A percentile compares a stretch with the other conserved stretches of the same genome.
phyloP scores from a whole-genome alignment of 192 early-diverging fungal species.

The Cladochytrium replicatum region DNA sequence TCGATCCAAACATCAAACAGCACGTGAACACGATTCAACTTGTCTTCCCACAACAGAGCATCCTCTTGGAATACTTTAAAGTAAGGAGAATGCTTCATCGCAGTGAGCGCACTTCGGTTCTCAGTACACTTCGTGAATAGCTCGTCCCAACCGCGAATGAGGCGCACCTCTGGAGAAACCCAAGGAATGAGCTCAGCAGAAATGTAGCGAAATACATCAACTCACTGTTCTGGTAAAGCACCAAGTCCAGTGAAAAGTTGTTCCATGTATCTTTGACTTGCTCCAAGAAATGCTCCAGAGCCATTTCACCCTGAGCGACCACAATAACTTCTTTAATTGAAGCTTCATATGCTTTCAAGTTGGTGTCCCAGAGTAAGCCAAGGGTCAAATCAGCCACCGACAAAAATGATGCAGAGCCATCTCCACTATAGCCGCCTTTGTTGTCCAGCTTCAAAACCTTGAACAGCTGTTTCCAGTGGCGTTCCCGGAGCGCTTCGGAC shows the following conservation, averaged over 20 bases:
- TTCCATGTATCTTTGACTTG: constrained; percentile 89
- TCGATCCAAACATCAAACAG: constrained; percentile 99
- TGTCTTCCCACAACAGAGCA: constrained; percentile 89
- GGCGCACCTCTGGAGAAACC: too few relatives aligned
- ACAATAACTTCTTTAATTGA: constrained; percentile 83
- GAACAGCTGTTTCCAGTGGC: constrained; percentile 95
- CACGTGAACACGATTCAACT: constrained; percentile 87
- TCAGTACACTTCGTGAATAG: constrained; percentile 93
- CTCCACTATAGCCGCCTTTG: too few relatives aligned
- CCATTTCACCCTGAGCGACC: constrained; percentile 98
- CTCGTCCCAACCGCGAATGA: constrained; percentile 98
- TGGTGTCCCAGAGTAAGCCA: constrained; percentile 90
- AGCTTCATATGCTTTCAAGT: constrained; percentile 71
- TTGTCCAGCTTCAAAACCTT: constrained; percentile 69
- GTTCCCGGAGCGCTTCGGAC: constrained; percentile 90
- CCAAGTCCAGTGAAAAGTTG: constrained; percentile 83
- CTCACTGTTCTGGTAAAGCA: constrained; percentile 97
- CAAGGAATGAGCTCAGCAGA: too few relatives aligned
- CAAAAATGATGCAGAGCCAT: too few relatives aligned
- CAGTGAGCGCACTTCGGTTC: constrained; percentile 85
- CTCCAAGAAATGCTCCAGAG: constrained; percentile 93
- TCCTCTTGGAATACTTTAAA: constrained; percentile 99
- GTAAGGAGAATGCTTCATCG: constrained; percentile 96
- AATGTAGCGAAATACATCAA: too few relatives aligned
- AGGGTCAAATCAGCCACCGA: constrained; percentile 78